These are phyloP conservation scores for Suillus clintonianus DNA, from an alignment of 768 basidiomycete genomes.

Conservation along the genomic window DNA sequence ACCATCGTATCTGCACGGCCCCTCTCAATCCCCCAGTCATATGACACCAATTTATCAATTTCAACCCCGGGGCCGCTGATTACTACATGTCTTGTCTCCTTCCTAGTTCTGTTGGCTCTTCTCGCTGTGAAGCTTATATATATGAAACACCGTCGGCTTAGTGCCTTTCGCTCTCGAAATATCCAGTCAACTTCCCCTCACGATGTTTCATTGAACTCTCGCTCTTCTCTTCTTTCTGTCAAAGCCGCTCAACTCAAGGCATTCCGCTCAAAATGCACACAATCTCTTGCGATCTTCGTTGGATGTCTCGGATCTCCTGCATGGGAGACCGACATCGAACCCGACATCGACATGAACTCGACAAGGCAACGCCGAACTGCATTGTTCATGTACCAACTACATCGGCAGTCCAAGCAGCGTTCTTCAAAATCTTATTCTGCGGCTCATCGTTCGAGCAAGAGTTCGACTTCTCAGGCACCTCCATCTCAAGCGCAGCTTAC, in stretches of 20 bases:
- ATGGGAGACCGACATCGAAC: conserved; percentile 29
- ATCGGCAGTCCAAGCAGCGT: conserved; percentile 7
- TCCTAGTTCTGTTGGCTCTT: conserved; percentile 17
- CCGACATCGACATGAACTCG: conserved; percentile 11
- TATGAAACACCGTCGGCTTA: conserved; percentile 29
- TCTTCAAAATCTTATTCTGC: conserved; percentile 7
- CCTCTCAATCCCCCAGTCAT: not conserved
- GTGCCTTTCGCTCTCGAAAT: conserved; percentile 22
- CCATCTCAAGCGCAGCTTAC: not conserved
- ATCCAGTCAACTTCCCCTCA: not conserved
- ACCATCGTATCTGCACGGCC: not conserved
- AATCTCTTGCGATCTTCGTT: conserved; percentile 19
- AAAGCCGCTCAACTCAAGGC: conserved; percentile 4
- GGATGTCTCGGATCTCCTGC: conserved; percentile 33
- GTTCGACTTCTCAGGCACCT: conserved; percentile 8
- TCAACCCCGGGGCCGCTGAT: conserved; percentile 11
- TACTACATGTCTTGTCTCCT: conserved; percentile 12
- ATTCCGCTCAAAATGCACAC: not conserved
- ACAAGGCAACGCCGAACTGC: conserved; percentile 9
- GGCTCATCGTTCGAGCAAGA: not conserved
- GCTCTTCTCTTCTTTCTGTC: not conserved
- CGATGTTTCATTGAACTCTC: conserved; percentile 3
- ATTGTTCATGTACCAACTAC: conserved; percentile 11
- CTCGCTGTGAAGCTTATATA: conserved; percentile 27
- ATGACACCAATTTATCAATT: not conserved